A percentile compares a stretch with the other conserved stretches of the same genome.
Evolutionary conservation across 176 grass and related monocot genomes (phyloP).

Genomic region (Bothriochloa decipiens): DNA sequence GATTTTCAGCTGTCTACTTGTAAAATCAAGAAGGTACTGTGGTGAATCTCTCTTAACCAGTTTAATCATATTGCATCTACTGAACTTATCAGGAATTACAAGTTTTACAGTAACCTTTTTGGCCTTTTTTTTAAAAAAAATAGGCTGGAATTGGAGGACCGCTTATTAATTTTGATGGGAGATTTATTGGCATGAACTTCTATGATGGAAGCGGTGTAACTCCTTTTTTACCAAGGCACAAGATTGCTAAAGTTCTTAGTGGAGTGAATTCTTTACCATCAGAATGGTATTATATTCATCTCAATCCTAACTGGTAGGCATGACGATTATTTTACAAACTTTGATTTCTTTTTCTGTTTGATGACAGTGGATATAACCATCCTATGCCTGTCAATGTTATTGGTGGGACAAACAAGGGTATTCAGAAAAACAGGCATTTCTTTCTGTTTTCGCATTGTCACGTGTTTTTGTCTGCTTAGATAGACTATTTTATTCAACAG

Average conservation of each 20-base stretch:
- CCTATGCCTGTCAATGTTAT: not conserved
- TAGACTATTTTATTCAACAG: not conserved
- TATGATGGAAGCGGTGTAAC: not conserved
- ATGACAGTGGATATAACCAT: not conserved
- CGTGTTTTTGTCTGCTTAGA: not conserved
- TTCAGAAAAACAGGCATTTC: not conserved
- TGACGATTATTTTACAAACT: not conserved
- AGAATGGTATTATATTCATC: not conserved
- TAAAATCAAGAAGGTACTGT: constrained; percentile 4
- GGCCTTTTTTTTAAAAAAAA: not conserved
- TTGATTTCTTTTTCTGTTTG: not conserved
- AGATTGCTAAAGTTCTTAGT: not conserved
- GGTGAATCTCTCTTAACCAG: not conserved
- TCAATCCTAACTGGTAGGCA: not conserved
- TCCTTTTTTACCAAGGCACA: not conserved
- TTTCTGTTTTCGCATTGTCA: not conserved
- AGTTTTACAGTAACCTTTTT: not conserved
- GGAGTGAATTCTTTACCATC: not conserved
- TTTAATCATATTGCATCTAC: not conserved
- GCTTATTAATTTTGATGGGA: not conserved
- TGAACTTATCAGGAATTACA: not conserved
- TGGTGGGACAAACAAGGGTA: not conserved
- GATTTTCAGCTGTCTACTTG: no score
- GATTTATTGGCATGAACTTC: constrained; percentile 12
- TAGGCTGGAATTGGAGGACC: not conserved